Evolutionary conservation across 2,329 filamentous ascomycete genomes (phyloP).

Genomic region (Trichoderma harzianum): DNA sequence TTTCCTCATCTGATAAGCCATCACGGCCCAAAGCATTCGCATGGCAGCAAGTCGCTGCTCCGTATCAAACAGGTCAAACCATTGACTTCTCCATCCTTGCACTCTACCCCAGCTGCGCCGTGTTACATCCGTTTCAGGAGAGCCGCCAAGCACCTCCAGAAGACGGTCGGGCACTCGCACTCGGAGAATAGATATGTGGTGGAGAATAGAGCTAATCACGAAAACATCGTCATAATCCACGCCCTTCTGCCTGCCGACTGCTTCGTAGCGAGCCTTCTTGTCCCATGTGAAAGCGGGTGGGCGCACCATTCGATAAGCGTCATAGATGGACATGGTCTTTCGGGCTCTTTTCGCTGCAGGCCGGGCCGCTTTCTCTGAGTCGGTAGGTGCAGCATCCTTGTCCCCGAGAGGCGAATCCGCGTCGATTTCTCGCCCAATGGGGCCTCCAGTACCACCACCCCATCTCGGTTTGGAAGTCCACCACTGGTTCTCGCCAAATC

Average conservation of each 20-base stretch:
- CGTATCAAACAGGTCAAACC: slow-evolving; percentile 58
- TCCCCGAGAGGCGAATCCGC: slow-evolving; percentile 43
- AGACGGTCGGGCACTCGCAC: slow-evolving; percentile 55
- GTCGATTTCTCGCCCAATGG: slow-evolving; percentile 60
- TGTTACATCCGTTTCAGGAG: slow-evolving; percentile 32
- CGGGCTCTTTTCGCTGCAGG: slow-evolving; percentile 46
- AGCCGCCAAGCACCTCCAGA: slow-evolving; percentile 52
- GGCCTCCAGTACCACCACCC: slow-evolving; percentile 61
- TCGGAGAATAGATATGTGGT: slow-evolving; percentile 57
- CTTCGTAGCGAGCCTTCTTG: slow-evolving; percentile 53
- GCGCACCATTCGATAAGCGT: slow-evolving; percentile 61
- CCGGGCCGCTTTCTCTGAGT: slow-evolving; percentile 25
- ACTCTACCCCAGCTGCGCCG: slow-evolving; percentile 50
- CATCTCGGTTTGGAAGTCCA: slow-evolving; percentile 60
- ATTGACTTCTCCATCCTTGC: slow-evolving; percentile 55
- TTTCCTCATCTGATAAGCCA: slow-evolving; percentile 58
- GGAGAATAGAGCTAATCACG: slow-evolving; percentile 58
- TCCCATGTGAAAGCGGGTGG: slow-evolving; percentile 59
- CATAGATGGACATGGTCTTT: slow-evolving; percentile 57
- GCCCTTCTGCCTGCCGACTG: slow-evolving; percentile 51
- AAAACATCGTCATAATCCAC: slow-evolving; percentile 58
- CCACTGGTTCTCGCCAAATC: slow-evolving; percentile 58
- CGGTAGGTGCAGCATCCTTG: slow-evolving; percentile 38
- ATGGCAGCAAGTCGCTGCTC: slow-evolving; percentile 56
- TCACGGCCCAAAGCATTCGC: slow-evolving; percentile 56